These are phyloP conservation scores for Dichotomocladium elegans DNA, from an alignment of 371 early-diverging fungal species.

Conservation along the genomic window DNA sequence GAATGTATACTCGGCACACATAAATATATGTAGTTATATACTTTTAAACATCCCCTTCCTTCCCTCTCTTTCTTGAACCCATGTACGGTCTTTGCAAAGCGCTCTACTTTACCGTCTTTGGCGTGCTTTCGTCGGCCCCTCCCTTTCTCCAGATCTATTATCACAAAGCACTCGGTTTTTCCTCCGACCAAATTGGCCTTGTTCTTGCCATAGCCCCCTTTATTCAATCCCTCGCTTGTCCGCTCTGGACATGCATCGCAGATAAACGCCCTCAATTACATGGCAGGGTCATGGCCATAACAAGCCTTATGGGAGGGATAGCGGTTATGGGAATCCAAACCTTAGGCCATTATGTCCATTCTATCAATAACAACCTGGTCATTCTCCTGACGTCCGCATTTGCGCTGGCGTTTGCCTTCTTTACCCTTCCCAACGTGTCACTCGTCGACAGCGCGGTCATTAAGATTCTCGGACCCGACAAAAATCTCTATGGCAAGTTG, in stretches of 20 bases:
- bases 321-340: constrained; percentile 28
- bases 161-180: constrained; percentile 31
- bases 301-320: constrained; percentile 34
- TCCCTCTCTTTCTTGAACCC: not conserved
- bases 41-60: not conserved
- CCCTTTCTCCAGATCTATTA: constrained; percentile 41
- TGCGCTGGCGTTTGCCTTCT: constrained; percentile 39
- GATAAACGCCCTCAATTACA: constrained; percentile 39
- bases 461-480: constrained; percentile 44
- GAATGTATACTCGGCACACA: no score
- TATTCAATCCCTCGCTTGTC: constrained; percentile 42
- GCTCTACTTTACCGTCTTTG: constrained; percentile 38
- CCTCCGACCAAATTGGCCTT: constrained; percentile 41
- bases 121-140: constrained; percentile 29
- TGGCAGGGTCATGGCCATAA: constrained; percentile 33
- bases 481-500: constrained; percentile 36
- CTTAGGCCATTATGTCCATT: constrained; percentile 2
- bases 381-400: constrained; percentile 14
- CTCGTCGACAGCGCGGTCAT: constrained; percentile 47
- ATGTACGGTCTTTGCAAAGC: constrained; percentile 22
- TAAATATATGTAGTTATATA: no score
- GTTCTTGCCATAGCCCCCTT: constrained; percentile 46
- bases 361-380: not conserved
- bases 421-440: constrained; percentile 36
- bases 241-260: constrained; percentile 36